These are phyloP conservation scores for Tubosaeta brunneosetosa DNA, from an alignment of 768 basidiomycete genomes.

Conservation along the genomic window DNA sequence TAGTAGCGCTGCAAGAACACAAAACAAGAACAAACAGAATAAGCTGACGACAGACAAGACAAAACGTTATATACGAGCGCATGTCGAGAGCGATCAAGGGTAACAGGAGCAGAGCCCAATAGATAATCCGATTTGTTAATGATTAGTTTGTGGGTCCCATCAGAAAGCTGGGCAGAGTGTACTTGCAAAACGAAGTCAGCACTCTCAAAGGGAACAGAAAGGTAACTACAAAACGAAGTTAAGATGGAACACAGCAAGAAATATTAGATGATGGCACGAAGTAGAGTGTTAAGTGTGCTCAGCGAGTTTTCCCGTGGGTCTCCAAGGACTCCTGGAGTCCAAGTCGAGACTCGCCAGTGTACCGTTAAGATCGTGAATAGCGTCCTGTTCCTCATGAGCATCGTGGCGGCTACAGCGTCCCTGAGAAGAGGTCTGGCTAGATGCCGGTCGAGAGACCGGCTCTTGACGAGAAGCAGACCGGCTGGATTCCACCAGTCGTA, in stretches of 20 bases:
- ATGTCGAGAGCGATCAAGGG: conserved; percentile 36
- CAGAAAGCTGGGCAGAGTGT: conserved; percentile 14
- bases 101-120: conserved; percentile 32
- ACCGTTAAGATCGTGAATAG: conserved; percentile 67
- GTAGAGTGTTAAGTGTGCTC: conserved; percentile 15
- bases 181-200: conserved; percentile 15
- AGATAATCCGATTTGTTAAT: conserved; percentile 29
- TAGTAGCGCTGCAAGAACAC: conserved; percentile 14
- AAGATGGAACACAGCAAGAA: conserved; percentile 11
- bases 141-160: conserved; percentile 26
- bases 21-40: conserved; percentile 31
- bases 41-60: conserved; percentile 26
- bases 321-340: conserved; percentile 40
- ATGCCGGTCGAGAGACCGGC: conserved; percentile 51
- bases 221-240: conserved; percentile 22
- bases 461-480: conserved; percentile 43
- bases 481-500: conserved; percentile 36
- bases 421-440: conserved; percentile 38
- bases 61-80: conserved; percentile 33
- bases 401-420: conserved; percentile 21
- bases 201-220: conserved; percentile 11
- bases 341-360: conserved; percentile 73
- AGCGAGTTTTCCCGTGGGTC: conserved; percentile 18
- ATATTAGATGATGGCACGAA: conserved; percentile 5
- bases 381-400: conserved; percentile 41